These are phyloP conservation scores for Lathyrus tuberosus DNA, from an alignment of 306 rosid species.

Conservation along the genomic window DNA sequence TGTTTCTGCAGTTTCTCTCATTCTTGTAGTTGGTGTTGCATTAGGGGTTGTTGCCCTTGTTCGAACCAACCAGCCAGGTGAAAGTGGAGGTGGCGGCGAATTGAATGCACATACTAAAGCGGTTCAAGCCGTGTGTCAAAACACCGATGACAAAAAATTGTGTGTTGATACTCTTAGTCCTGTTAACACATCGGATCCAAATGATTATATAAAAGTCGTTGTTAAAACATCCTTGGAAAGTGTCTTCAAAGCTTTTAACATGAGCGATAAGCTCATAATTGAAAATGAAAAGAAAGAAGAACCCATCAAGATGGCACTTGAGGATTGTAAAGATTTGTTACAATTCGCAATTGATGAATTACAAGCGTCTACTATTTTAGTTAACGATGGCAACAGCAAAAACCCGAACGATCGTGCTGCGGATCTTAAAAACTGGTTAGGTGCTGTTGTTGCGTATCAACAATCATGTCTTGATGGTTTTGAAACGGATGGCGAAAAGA, in stretches of 20 bases:
- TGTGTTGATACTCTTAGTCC: slow-evolving; percentile 46
- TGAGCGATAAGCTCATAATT: slow-evolving; percentile 42
- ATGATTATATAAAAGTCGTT: slow-evolving; percentile 45
- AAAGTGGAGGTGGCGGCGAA: fast-evolving
- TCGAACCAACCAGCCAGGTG: neutral
- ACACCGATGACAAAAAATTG: slow-evolving; percentile 38
- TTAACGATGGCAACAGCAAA: neutral
- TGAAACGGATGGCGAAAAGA: slow-evolving; percentile 32
- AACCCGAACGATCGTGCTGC: slow-evolving; percentile 31
- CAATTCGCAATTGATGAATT: slow-evolving; percentile 50
- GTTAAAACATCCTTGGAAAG: slow-evolving; percentile 40
- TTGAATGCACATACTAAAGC: slow-evolving; percentile 42
- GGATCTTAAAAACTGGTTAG: slow-evolving; percentile 69
- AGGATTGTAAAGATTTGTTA: slow-evolving; percentile 67
- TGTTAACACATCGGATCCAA: slow-evolving; percentile 42
- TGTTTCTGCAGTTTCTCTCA: slow-evolving; percentile 49
- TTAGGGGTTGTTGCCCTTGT: slow-evolving; percentile 53
- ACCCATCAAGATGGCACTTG: slow-evolving; percentile 47
- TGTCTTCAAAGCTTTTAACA: slow-evolving; percentile 51
- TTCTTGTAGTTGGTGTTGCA: slow-evolving; percentile 67
- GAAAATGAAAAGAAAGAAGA: slow-evolving; percentile 13
- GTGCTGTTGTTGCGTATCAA: slow-evolving; percentile 60
- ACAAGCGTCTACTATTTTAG: slow-evolving; percentile 27
- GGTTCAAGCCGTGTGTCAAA: slow-evolving; percentile 45
- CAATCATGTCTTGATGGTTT: slow-evolving; percentile 63